phyloP scores from a whole-genome alignment of 352 stramenopile species.

The Phytophthora chlamydospora region DNA sequence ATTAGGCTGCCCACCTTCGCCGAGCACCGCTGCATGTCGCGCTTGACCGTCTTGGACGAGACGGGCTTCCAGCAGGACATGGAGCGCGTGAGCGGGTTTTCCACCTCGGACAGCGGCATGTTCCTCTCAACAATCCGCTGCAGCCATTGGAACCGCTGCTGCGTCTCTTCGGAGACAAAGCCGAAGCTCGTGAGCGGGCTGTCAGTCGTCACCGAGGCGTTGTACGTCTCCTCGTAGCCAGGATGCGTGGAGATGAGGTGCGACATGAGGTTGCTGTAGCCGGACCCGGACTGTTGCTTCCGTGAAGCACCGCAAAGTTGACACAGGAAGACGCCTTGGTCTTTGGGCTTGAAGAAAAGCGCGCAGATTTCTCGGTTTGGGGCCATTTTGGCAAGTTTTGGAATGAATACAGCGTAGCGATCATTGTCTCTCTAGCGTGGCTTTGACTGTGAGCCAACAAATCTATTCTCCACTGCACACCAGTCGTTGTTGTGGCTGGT shows the following conservation, averaged over 20 bases:
- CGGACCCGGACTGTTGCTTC: not conserved
- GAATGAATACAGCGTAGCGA: not conserved
- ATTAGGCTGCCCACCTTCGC: slow-evolving; percentile 8
- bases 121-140: slow-evolving; percentile 20
- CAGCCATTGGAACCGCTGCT: slow-evolving; percentile 19
- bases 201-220: too few species aligned
- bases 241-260: slow-evolving; percentile 1
- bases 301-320: not conserved
- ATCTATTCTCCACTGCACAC: too few species aligned
- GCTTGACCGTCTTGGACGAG: slow-evolving; percentile 7
- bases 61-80: slow-evolving; percentile 5
- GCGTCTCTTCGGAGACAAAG: slow-evolving; percentile 16
- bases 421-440: too few species aligned
- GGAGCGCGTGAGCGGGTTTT: slow-evolving; percentile 7
- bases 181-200: slow-evolving; percentile 2
- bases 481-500: too few species aligned
- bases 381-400: slow-evolving; percentile 3
- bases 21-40: slow-evolving; percentile 8
- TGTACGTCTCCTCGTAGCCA: slow-evolving; percentile 1
- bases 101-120: slow-evolving; percentile 16
- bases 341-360: slow-evolving; percentile 3
- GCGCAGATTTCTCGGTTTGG: slow-evolving; percentile 10
- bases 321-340: slow-evolving; percentile 1
- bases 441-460: too few species aligned
- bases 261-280: slow-evolving; percentile 1